These are phyloP conservation scores for Daldinia eschscholtzii DNA, from an alignment of 2,329 filamentous ascomycete species.

Conservation along the genomic window DNA sequence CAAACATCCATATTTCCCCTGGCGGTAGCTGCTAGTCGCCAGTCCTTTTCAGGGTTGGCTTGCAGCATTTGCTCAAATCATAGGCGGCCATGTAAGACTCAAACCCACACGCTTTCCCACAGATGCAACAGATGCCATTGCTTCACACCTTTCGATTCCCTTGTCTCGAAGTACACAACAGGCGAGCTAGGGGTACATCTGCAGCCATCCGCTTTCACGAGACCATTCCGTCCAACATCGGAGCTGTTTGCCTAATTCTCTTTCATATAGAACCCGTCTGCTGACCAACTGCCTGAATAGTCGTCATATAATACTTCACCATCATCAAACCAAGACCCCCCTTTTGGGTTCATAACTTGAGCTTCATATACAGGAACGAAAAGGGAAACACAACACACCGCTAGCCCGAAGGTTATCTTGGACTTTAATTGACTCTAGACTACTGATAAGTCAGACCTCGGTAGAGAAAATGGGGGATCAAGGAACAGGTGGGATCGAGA, in stretches of 20 bases:
- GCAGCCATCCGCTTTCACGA: conserved; percentile 47
- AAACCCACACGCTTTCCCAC: conserved; percentile 45
- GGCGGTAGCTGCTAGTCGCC: conserved; percentile 41
- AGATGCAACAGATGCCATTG: conserved; percentile 45
- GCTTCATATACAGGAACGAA: conserved; percentile 15
- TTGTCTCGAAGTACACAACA: conserved; percentile 47
- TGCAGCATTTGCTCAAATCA: conserved; percentile 46
- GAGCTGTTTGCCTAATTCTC: conserved; percentile 43
- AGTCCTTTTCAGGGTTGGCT: conserved; percentile 47
- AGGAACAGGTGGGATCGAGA: conserved; percentile 52
- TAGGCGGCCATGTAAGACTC: conserved; percentile 47
- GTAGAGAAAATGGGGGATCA: conserved; percentile 51
- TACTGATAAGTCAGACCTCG: conserved; percentile 20
- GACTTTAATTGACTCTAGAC: conserved; percentile 16
- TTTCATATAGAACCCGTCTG: conserved; percentile 40
- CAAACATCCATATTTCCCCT: conserved; percentile 49
- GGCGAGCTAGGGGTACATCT: conserved; percentile 43
- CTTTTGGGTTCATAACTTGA: conserved; percentile 20
- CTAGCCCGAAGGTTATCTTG: conserved; percentile 4
- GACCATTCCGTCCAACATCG: conserved; percentile 47
- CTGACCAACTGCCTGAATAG: conserved; percentile 40
- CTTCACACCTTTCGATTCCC: conserved; percentile 46
- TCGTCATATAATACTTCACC: conserved; percentile 25
- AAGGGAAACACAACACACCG: conserved; percentile 11
- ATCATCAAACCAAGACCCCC: conserved; percentile 22